Base-by-base conservation (phyloP, 805 yeast genomes). In the Suhomyces emberorum region DNA sequence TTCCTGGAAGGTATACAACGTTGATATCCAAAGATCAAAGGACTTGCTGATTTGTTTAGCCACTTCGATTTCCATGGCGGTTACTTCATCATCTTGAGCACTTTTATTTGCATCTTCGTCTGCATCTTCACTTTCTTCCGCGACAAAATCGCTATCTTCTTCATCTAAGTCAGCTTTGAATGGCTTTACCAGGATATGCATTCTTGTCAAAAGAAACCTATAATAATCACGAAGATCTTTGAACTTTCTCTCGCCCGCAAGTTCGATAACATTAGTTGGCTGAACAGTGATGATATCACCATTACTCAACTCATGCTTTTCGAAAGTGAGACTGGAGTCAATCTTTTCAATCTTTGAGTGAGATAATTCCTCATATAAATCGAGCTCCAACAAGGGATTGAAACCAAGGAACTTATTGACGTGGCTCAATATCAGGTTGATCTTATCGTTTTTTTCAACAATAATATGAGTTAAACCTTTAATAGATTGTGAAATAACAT, bases 11-110 rank as follows among this genome's bases (percentile, higher is more conserved):
- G 71, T 48, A 28, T 79, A 79, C 32, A 69, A 63, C 3, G 80
- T 71, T 4, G 85, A 77, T 4, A 86, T 70, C 89, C 95, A 83
- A 24, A 88, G 55, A 30, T 79, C 80, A 43, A 80, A 71, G 3
- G 55, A 43, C 36, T 52, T 52, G 34, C 51, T 52, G 7, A 43
- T 28, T 12, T 48, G 47, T 23, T 49, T 48, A 6, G 57, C 54
- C 10, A 38, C 34, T 21, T 42, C 48, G 14, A 48, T 39, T 25
- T 52, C 54, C 6, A 36, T 37, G 2, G 48, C 40, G 1, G 51
- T 44, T 10, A 26, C 28, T n/a, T 34, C 49, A 9, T 37, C 48
- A 16, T 43, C 48, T 7, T 42, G 42, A 9, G 28, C 15, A 6
- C 9, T 28, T 16, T 15, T 9, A 6, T 18, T 26, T 4, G 24